A percentile compares a stretch with the other conserved stretches of the same genome.
Evolutionary conservation across 2,329 filamentous ascomycete genomes (phyloP).

Genomic region (Leptosphaerulina australis): DNA sequence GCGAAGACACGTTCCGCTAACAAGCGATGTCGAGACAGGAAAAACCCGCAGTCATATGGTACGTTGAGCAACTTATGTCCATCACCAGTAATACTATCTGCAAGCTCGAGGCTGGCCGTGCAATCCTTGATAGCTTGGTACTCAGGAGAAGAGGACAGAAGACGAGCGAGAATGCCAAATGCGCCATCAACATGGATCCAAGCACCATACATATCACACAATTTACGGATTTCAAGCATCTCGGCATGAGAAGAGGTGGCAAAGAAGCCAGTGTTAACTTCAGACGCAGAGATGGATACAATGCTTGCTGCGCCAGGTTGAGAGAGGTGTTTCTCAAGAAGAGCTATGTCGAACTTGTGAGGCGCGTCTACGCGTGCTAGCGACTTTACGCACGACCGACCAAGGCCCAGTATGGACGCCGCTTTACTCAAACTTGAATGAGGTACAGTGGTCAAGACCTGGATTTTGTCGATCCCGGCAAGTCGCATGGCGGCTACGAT

Average conservation of each 20-base stretch:
- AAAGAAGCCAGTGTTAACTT: constrained; percentile 89
- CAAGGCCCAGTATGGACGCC: constrained; percentile 80
- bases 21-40: constrained; percentile 71
- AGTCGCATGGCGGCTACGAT: constrained; percentile 68
- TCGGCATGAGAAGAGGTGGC: constrained; percentile 65
- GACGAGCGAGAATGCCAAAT: constrained; percentile 81
- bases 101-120: constrained; percentile 73
- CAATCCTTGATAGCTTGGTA: constrained; percentile 61
- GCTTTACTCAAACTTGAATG: constrained; percentile 88
- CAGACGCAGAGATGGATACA: constrained; percentile 80
- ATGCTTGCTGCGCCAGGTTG: constrained; percentile 68
- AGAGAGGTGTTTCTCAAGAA: constrained; percentile 66
- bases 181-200: constrained; percentile 94
- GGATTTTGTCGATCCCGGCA: constrained; percentile 70
- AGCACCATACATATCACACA: constrained; percentile 75
- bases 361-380: constrained; percentile 62
- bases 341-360: constrained; percentile 72
- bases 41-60: constrained; percentile 91
- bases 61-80: constrained; percentile 94
- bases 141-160: constrained; percentile 62
- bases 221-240: constrained; percentile 64
- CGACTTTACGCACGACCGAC: constrained; percentile 69
- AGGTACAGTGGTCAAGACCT: constrained; percentile 78
- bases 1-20: constrained; percentile 69
- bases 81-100: constrained; percentile 86